A percentile compares a stretch with the other conserved stretches of the same genome.
Conservation (phyloP, 2,329 filamentous ascomycete species). For the Aspergillus sp. region DNA sequence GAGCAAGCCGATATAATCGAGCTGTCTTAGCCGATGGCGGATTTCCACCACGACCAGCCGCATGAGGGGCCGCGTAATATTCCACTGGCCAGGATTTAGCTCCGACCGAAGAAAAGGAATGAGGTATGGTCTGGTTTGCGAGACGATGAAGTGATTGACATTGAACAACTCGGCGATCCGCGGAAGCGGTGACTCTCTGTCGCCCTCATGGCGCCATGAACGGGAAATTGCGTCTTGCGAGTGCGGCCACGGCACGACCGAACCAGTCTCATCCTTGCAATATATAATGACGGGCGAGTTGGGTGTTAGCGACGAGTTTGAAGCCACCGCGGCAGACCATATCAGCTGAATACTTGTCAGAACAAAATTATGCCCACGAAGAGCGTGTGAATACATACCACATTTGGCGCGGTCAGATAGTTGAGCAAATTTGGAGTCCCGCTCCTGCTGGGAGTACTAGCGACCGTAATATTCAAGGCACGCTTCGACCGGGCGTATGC, state of each 20-base stretch:
- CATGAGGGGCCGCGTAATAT: constrained; percentile 48
- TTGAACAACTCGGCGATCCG: constrained; percentile 78
- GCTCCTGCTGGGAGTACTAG: constrained; percentile 60
- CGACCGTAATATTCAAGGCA: constrained; percentile 84
- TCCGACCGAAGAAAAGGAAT: constrained; percentile 76
- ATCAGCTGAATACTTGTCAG: constrained; percentile 47
- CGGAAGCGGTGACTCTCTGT: constrained; percentile 58
- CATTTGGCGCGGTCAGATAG: constrained; percentile 85
- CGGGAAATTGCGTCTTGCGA: constrained; percentile 52
- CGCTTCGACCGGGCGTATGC: constrained; percentile 78
- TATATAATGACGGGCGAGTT: constrained; percentile 60
- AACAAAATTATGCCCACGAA: neutral
- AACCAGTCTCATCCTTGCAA: constrained; percentile 66
- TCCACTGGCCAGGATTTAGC: constrained; percentile 58
- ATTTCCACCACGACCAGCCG: constrained; percentile 67
- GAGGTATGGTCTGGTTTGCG: constrained; percentile 81
- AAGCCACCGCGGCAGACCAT: constrained; percentile 35
- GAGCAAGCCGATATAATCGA: constrained; percentile 67
- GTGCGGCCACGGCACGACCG: constrained; percentile 64
- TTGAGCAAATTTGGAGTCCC: constrained; percentile 80
- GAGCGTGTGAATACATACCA: constrained; percentile 49
- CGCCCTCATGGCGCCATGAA: constrained; percentile 60
- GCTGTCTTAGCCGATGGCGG: constrained; percentile 68
- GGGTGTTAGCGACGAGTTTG: constrained; percentile 48
- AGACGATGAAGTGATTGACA: constrained; percentile 91